Evolutionary conservation across 805 yeast genomes (phyloP).

Genomic region (Wickerhamomyces subpelliculosus): DNA sequence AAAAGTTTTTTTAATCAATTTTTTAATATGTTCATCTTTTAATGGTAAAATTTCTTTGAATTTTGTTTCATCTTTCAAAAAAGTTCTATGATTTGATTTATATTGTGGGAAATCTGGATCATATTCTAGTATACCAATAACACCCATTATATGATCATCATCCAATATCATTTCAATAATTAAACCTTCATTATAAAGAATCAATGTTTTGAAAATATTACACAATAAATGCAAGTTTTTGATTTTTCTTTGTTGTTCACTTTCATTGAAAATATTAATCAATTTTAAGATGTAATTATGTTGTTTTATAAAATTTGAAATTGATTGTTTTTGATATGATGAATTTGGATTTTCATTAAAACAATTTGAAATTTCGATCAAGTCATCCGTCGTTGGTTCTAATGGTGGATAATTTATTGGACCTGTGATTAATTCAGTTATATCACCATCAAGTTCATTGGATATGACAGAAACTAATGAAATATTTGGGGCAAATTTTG

Average conservation of each 20-base stretch:
- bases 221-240: slow-evolving; percentile 59
- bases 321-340: slow-evolving; percentile 52
- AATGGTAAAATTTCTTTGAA: slow-evolving; percentile 72
- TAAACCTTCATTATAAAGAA: slow-evolving; percentile 63
- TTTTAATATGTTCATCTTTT: slow-evolving; percentile 38
- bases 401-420: slow-evolving; percentile 64
- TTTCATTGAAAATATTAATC: slow-evolving; percentile 42
- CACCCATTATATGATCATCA: slow-evolving; percentile 46
- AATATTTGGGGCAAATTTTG: slow-evolving; percentile 50
- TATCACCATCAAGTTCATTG: slow-evolving; percentile 41
- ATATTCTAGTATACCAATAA: slow-evolving; percentile 80
- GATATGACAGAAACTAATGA: slow-evolving; percentile 65
- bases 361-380: slow-evolving; percentile 47
- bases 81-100: slow-evolving; percentile 76
- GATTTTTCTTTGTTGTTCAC: slow-evolving; percentile 49
- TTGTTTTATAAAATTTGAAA: slow-evolving; percentile 49
- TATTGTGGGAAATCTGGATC: slow-evolving; percentile 79
- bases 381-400: slow-evolving; percentile 41
- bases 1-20: slow-evolving; percentile 66
- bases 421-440: slow-evolving; percentile 74
- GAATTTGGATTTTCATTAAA: slow-evolving; percentile 51
- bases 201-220: slow-evolving; percentile 62
- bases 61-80: slow-evolving; percentile 45
- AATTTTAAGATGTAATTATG: slow-evolving; percentile 47
- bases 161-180: slow-evolving; percentile 52